Evolutionary conservation across 2,329 filamentous ascomycete genomes (phyloP), one percentile per base, ranked within the genome.

Genomic region (Ophiostoma sp.): DNA sequence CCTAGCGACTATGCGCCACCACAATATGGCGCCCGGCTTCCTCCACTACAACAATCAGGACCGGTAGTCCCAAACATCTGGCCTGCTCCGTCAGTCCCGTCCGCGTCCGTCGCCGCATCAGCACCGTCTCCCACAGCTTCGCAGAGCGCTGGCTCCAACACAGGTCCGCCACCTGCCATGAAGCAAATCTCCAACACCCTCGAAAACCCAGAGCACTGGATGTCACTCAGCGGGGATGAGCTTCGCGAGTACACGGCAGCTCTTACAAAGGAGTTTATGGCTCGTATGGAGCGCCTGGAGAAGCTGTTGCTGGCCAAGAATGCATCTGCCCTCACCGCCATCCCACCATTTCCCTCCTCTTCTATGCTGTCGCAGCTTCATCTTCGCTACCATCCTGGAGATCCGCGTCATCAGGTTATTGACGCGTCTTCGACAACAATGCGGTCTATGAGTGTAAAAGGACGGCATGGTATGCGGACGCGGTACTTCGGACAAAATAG

Each of bases 221-320:
- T 70, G 64, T 71, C 69, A 9, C 67, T 70, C 52, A 74, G 74
- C 66, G 77, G 76, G 16, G 78, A 70, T 52, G 69, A 72, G 18
- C 69, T 72, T 18, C 71, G 70, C 11, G 70, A 71, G 66, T 69
- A 70, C 12, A 70, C 69, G 2, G 69, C 71, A 0, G 63, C 68
- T 2, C 63, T 76, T n/a, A 72, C 85, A 7, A 81, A 85, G 67
- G 82, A 85, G 62, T 77, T 85, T 47, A 77, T 80, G 1, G 72
- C 78, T 65, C 79, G 84, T 40, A 79, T 86, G 74, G 83, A 85
- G 67, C 80, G 82, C 8, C 76, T 86, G n/a, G 84, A 86, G 72
- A 82, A 78, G 70, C 78, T 83, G 1, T 74, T 85, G 5, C 75
- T 81, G 49, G 77, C 78, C 45, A 79, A 79, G 67, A 79, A 77